These are phyloP conservation scores for Saccharomyces hybrid DNA, from an alignment of 1,139 yeast species.

Conservation along the genomic window DNA sequence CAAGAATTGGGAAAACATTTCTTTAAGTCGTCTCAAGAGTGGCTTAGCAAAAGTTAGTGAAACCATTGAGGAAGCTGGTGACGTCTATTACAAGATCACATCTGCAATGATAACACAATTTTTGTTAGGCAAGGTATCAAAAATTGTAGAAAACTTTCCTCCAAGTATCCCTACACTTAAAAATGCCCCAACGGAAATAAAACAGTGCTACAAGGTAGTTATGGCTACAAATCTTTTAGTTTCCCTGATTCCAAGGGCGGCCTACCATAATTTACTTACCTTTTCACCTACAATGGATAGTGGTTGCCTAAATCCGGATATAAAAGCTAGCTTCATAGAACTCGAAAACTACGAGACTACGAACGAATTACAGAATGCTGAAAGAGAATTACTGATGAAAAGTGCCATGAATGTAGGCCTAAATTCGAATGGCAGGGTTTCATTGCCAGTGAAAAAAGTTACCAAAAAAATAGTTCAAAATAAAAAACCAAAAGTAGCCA, in stretches of 20 bases:
- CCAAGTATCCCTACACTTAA: slow-evolving; percentile 19
- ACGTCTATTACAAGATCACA: slow-evolving; percentile 41
- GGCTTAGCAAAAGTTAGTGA: slow-evolving; percentile 39
- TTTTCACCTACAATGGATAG: neutral
- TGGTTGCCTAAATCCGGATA: neutral
- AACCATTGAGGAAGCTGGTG: slow-evolving; percentile 40
- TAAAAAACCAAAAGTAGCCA: slow-evolving; percentile 38
- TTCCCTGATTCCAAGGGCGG: slow-evolving; percentile 23
- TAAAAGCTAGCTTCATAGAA: neutral
- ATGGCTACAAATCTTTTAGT: slow-evolving; percentile 24
- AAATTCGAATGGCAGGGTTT: slow-evolving; percentile 4
- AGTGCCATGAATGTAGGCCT: slow-evolving; percentile 25
- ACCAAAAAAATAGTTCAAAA: slow-evolving; percentile 14
- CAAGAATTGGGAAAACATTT: slow-evolving; percentile 20
- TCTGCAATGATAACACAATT: slow-evolving; percentile 32
- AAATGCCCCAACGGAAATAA: slow-evolving; percentile 18
- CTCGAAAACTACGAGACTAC: slow-evolving; percentile 8
- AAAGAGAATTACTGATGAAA: slow-evolving; percentile 20
- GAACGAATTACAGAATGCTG: slow-evolving; percentile 10
- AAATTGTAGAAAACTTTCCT: slow-evolving; percentile 33
- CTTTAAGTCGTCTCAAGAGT: slow-evolving; percentile 15
- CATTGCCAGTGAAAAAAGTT: slow-evolving; percentile 1
- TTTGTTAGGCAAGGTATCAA: slow-evolving; percentile 33
- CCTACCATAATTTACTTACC: slow-evolving; percentile 14
- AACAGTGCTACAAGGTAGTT: slow-evolving; percentile 12